These are phyloP conservation scores for Panicum virgatum DNA, from an alignment of 202 grass and related monocot genomes.

Conservation along the genomic window DNA sequence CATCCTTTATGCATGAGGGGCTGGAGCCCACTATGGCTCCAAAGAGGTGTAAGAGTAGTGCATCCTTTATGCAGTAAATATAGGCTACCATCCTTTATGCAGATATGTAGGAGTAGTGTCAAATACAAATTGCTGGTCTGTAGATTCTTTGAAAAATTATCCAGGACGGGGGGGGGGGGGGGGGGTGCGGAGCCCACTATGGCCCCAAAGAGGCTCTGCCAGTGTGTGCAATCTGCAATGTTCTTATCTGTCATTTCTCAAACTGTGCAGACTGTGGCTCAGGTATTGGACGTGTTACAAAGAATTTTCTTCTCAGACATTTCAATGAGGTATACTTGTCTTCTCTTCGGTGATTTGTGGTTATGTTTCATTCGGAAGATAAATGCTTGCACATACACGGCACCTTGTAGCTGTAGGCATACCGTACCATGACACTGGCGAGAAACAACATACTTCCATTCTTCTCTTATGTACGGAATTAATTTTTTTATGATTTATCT, in stretches of 20 bases:
- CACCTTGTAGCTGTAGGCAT: neutral
- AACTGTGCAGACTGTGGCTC: conserved; percentile 85
- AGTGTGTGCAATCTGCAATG: neutral
- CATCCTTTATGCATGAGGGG: too few species aligned
- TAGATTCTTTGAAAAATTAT: too few species aligned
- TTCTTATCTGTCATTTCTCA: conserved; percentile 19
- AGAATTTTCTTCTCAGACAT: conserved; percentile 84
- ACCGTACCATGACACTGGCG: neutral
- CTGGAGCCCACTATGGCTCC: too few species aligned
- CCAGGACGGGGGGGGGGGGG: too few species aligned
- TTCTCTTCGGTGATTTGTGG: neutral
- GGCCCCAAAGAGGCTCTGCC: too few species aligned
- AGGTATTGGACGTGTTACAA: conserved; percentile 91
- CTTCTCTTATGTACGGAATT: neutral
- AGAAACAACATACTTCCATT: neutral
- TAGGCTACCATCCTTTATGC: too few species aligned
- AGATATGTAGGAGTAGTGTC: too few species aligned
- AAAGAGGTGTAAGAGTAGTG: too few species aligned
- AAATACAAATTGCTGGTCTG: too few species aligned
- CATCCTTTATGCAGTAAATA: too few species aligned
- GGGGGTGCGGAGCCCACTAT: too few species aligned
- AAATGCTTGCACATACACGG: neutral
- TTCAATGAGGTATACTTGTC: conserved; percentile 75
- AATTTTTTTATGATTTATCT: neutral
- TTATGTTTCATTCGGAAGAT: neutral